Base-by-base conservation (phyloP, 2,329 filamentous ascomycete genomes). In the Phaeomoniella chlamydospora region DNA sequence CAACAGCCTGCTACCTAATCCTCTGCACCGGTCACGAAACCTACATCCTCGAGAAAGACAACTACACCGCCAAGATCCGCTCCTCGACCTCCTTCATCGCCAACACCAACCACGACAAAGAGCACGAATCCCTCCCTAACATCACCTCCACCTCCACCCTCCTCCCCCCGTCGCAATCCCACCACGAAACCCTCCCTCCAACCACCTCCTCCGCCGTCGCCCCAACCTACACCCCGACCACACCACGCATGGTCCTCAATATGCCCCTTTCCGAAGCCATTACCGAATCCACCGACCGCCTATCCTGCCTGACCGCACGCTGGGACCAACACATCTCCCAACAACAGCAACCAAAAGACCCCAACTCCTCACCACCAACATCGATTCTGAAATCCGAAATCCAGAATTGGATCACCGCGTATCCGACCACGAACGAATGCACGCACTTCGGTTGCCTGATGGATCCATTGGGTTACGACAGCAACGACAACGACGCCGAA, bases 1-100 rank as follows among this genome's bases (percentile, higher is more conserved):
- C 66, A 0, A 67, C 72, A 12, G 68, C 70, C 2, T 71, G 68
- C 26, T 77, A 77, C 44, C 45, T 77, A 2, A 65, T 67, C 18
- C 63, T 76, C 41, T 67, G 68, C 42, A 61, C 72, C 33, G 68
- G 68, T 0, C 37, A 40, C 0, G 52, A 58, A 31, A 65, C 65
- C 2, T 49, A 62, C 1, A 56, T 68, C 1, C 55, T 77, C 33
- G 70, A 76, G 43, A 76, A 77, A 45, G 72, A 77, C 44, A 58
- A 65, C 37, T 33, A 45, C 2, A 61, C 50, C 1, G 69, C 66
- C 3, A 56, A 55, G 1, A 45, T 66, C 4, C 56, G 60, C n/a
- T 55, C 54, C 1, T 65, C 63, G 2, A 49, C 50, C 1, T 54
- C 61, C 2, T 76, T 77, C 45, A 63, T 76, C 26, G 59, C 66